Conservation (phyloP, 2,329 filamentous ascomycete genomes). For the Leptographium wingfieldii region DNA sequence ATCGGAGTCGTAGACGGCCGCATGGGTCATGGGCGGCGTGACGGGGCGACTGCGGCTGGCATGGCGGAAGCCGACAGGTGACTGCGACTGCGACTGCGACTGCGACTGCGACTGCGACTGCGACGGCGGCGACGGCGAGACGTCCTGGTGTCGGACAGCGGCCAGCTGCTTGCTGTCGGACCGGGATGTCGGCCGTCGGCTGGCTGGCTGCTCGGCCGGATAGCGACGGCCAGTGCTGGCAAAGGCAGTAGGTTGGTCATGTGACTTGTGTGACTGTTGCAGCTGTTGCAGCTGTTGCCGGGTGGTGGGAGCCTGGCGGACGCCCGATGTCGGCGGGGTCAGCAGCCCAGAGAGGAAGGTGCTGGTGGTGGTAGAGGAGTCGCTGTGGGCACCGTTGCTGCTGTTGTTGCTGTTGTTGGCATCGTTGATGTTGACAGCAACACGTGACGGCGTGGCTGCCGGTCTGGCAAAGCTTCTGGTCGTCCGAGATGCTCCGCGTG, state of each 20-base stretch:
- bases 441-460: conserved; percentile 36
- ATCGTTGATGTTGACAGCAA: too few relatives aligned
- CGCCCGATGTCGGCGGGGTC: conserved; percentile 72
- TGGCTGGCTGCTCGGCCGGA: conserved; percentile 35
- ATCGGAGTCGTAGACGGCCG: conserved; percentile 47
- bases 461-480: conserved; percentile 15
- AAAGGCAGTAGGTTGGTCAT: conserved; percentile 40
- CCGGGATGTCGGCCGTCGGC: conserved; percentile 12
- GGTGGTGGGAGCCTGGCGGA: conserved; percentile 47
- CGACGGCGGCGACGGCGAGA: conserved; percentile 22
- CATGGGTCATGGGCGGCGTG: conserved; percentile 50
- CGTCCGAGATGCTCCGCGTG: background rate
- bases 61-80: conserved; percentile 19
- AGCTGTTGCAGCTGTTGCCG: conserved; percentile 14
- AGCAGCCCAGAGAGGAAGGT: conserved; percentile 65
- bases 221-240: conserved; percentile 46
- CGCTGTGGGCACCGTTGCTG: conserved; percentile 12
- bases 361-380: conserved; percentile 16
- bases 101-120: conserved; percentile 18
- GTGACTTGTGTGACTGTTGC: background rate
- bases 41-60: conserved; percentile 28
- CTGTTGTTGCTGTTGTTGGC: conserved; percentile 7
- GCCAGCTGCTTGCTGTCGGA: conserved; percentile 26
- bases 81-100: conserved; percentile 22
- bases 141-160: conserved; percentile 24